Percentiles rank a stretch among this genome's conserved stretches.
Evolutionary conservation across 2,329 filamentous ascomycete genomes (phyloP).

Genomic region (Diaporthe australafricana): DNA sequence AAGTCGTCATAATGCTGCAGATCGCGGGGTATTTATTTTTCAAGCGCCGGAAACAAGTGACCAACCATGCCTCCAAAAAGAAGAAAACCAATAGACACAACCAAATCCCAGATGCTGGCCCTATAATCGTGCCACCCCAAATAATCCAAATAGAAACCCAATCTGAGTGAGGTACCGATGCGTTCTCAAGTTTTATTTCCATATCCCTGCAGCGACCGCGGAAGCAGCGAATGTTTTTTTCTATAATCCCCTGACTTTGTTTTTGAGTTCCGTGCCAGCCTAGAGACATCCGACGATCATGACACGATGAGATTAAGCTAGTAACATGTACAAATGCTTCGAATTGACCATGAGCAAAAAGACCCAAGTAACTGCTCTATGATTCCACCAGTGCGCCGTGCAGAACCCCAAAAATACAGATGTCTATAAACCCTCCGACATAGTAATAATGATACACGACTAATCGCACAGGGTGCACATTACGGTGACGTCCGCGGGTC

Average conservation of each 20-base stretch:
- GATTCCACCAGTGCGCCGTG: background rate
- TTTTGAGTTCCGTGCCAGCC: constrained; percentile 1
- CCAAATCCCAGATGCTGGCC: background rate
- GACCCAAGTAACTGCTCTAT: background rate
- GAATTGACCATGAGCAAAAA: background rate
- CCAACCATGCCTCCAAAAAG: background rate
- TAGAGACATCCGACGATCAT: background rate
- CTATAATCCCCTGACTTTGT: background rate
- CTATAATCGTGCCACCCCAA: constrained; percentile 3
- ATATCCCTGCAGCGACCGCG: background rate
- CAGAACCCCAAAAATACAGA: background rate
- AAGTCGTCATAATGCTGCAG: constrained; percentile 13
- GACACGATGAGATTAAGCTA: background rate
- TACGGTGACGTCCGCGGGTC: background rate
- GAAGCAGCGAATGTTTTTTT: background rate
- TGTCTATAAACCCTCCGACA: background rate
- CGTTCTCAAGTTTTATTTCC: background rate
- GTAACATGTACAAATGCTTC: background rate
- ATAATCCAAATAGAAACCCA: background rate
- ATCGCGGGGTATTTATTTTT: constrained; percentile 21
- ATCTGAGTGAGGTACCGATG: constrained; percentile 5
- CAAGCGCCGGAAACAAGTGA: background rate
- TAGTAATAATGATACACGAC: background rate
- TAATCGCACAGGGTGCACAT: constrained; percentile 11
- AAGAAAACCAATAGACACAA: background rate